Evolutionary conservation across 805 yeast species (phyloP).

Genomic region (Scheffersomyces amazonensis): DNA sequence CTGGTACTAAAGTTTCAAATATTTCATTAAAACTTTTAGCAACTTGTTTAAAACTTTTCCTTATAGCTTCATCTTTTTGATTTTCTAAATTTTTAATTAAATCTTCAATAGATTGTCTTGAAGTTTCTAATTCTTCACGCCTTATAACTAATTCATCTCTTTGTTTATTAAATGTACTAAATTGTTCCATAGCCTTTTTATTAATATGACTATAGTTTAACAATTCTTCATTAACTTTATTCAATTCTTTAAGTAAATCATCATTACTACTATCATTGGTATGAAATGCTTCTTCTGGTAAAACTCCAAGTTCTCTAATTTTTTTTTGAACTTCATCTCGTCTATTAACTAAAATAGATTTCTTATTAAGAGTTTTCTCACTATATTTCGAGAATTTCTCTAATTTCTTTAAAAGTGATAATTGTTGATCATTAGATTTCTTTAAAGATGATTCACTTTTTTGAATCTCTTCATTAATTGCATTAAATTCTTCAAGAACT

Average conservation of each 20-base stretch:
- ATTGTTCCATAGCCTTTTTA: conserved; percentile 87
- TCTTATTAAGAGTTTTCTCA: conserved; percentile 64
- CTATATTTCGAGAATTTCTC: conserved; percentile 61
- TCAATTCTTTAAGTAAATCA: conserved; percentile 51
- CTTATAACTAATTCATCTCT: conserved; percentile 64
- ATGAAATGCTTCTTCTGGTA: conserved; percentile 81
- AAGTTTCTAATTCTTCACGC: conserved; percentile 63
- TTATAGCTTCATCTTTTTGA: conserved; percentile 81
- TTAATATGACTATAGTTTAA: conserved; percentile 74
- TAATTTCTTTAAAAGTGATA: conserved; percentile 48
- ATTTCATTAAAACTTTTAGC: conserved; percentile 69
- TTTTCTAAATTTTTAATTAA: conserved; percentile 67
- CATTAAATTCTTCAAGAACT: conserved; percentile 23
- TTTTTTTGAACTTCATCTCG: conserved; percentile 70
- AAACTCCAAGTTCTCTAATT: conserved; percentile 80
- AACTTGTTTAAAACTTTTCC: conserved; percentile 72
- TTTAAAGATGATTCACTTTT: conserved; percentile 39
- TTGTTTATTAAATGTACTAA: conserved; percentile 66
- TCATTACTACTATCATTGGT: conserved; percentile 44
- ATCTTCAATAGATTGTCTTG: conserved; percentile 69
- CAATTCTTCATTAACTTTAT: conserved; percentile 53
- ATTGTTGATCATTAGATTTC: conserved; percentile 57
- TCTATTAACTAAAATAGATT: conserved; percentile 54
- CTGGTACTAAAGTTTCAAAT: conserved; percentile 79
- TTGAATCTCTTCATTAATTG: conserved; percentile 25